Conservation (phyloP, 768 basidiomycete genomes). For the Phaffia australis region DNA sequence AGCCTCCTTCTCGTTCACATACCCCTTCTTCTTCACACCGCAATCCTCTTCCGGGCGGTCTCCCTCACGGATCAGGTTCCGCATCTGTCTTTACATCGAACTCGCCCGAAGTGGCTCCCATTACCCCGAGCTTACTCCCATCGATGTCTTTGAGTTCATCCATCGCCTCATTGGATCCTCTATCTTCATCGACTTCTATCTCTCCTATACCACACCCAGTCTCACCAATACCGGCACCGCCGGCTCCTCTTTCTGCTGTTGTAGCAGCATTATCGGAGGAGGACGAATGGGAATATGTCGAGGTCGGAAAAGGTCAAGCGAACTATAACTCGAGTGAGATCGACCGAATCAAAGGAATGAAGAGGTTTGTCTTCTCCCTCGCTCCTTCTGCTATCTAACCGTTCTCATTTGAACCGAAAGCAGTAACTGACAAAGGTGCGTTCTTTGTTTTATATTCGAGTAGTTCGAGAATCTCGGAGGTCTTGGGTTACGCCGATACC, state of each 20-base stretch:
- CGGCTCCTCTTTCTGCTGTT: slow-evolving; percentile 7
- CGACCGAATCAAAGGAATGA: slow-evolving; percentile 69
- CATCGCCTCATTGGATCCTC: slow-evolving; percentile 44
- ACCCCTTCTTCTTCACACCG: slow-evolving; percentile 1
- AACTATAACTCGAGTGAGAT: slow-evolving; percentile 96
- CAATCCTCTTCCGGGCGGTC: slow-evolving; percentile 2
- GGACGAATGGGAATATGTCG: slow-evolving; percentile 60
- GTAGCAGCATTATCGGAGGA: slow-evolving; percentile 27
- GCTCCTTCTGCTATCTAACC: not conserved
- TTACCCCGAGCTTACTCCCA: slow-evolving; percentile 47
- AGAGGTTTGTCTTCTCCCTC: slow-evolving; percentile 54
- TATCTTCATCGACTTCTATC: slow-evolving; percentile 24
- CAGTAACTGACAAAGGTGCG: slow-evolving; percentile 17
- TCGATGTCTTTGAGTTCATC: slow-evolving; percentile 43
- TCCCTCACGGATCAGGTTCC: not conserved
- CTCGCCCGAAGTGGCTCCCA: slow-evolving; percentile 41
- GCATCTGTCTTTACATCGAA: slow-evolving; percentile 4
- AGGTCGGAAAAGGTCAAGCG: slow-evolving; percentile 86
- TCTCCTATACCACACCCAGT: slow-evolving; percentile 15
- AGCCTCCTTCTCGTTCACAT: not conserved
- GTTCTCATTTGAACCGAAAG: not conserved
- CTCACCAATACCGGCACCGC: slow-evolving; percentile 2
- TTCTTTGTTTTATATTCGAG: slow-evolving; percentile 19
- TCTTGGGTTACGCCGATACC: slow-evolving; percentile 87
- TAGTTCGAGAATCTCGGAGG: slow-evolving; percentile 66